These are phyloP conservation scores for Tetrapyrgos nigripes DNA, from an alignment of 1,284 basidiomycete genomes.

Conservation along the genomic window DNA sequence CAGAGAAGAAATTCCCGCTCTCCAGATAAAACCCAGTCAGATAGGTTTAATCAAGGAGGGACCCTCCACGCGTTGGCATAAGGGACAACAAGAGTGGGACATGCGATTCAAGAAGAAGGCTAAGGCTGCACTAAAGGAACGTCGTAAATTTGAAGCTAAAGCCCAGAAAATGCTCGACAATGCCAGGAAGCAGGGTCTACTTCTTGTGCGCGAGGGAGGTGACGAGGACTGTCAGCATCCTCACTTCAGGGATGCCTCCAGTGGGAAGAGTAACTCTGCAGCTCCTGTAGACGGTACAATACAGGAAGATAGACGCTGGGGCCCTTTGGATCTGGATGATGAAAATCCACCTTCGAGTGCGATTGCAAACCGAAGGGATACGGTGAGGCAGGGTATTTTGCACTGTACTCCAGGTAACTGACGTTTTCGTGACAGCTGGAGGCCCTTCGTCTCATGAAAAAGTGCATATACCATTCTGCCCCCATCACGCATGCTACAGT, in stretches of 20 bases:
- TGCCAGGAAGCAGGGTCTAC: conserved; percentile 54
- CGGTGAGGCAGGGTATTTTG: conserved; percentile 44
- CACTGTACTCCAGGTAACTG: not conserved
- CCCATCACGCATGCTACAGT: conserved; percentile 59
- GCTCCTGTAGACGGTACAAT: conserved; percentile 32
- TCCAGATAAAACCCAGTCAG: conserved; percentile 61
- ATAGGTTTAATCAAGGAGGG: conserved; percentile 75
- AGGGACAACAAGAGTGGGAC: conserved; percentile 68
- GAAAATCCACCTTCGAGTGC: conserved; percentile 68
- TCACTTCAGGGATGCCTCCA: conserved; percentile 7
- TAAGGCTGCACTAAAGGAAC: conserved; percentile 45
- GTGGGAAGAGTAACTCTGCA: conserved; percentile 17
- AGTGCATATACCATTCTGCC: conserved; percentile 61
- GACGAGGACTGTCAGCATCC: conserved; percentile 17
- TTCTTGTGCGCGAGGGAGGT: conserved; percentile 25
- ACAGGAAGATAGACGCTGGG: conserved; percentile 53
- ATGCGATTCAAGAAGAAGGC: conserved; percentile 50
- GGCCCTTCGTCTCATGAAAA: conserved; percentile 61
- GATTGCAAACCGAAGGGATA: conserved; percentile 68
- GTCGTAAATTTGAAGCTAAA: conserved; percentile 46
- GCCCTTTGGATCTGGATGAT: conserved; percentile 61
- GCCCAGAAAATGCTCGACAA: conserved; percentile 48
- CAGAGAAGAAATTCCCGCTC: conserved; percentile 57
- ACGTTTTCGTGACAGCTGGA: conserved; percentile 46
- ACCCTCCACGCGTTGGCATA: conserved; percentile 60